These are phyloP conservation scores for Neurospora sp. DNA, from an alignment of 495 filamentous ascomycete genomes.

Conservation along the genomic window DNA sequence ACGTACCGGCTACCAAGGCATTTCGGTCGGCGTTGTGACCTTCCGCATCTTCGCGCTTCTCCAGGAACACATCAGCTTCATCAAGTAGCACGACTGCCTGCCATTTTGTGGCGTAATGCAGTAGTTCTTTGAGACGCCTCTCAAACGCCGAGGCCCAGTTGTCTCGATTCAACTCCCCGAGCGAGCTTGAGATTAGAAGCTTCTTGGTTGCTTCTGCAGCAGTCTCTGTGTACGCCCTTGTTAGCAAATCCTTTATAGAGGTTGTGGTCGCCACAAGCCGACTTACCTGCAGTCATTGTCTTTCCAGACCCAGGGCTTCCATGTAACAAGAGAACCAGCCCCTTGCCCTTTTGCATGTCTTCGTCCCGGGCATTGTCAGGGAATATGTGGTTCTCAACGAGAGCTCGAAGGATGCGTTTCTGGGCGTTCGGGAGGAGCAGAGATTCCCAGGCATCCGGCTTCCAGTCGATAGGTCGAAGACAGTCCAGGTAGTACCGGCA, in stretches of 20 bases:
- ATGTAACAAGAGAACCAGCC: conserved; percentile 36
- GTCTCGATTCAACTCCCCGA: conserved; percentile 1
- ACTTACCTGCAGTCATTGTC: conserved; percentile 35
- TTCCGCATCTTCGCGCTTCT: background rate
- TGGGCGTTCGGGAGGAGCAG: conserved; percentile 68
- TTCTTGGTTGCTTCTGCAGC: background rate
- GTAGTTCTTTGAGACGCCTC: conserved; percentile 62
- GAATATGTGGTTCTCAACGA: conserved; percentile 59
- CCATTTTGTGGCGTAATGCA: conserved; percentile 78
- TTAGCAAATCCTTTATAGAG: background rate
- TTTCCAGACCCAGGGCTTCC: conserved; percentile 43
- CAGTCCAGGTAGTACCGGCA: conserved; percentile 64
- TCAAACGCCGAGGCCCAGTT: conserved; percentile 45
- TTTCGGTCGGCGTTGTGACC: conserved; percentile 4
- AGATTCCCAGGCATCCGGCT: conserved; percentile 63
- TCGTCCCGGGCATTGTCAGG: conserved; percentile 50
- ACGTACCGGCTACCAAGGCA: conserved; percentile 29
- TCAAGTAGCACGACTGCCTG: conserved; percentile 58
- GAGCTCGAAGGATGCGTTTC: conserved; percentile 71
- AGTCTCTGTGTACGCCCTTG: background rate
- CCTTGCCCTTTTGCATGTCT: conserved; percentile 57
- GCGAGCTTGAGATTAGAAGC: background rate
- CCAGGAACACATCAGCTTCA: conserved; percentile 45
- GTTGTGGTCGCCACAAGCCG: background rate
- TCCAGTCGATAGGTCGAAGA: conserved; percentile 54